These are phyloP conservation scores for Fusarium floridanum DNA, from an alignment of 2,329 filamentous ascomycete genomes.

Conservation along the genomic window DNA sequence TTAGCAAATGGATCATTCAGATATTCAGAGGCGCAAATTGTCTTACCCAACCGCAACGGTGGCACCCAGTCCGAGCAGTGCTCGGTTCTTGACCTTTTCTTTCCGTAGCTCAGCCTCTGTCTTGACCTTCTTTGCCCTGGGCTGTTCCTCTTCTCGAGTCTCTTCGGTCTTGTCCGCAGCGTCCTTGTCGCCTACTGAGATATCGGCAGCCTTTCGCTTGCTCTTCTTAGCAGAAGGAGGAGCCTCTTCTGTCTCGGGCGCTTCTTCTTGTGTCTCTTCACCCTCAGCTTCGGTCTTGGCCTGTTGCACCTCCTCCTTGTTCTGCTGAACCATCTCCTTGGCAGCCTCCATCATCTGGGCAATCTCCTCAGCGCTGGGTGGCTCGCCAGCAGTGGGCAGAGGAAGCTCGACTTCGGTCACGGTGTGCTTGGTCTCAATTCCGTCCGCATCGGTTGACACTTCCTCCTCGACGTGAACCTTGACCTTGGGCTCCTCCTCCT, in stretches of 20 bases:
- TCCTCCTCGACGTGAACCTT: constrained; percentile 79
- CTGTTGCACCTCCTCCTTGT: constrained; percentile 60
- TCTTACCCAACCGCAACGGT: constrained; percentile 87
- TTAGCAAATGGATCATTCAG: constrained; percentile 25
- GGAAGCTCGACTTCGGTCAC: constrained; percentile 84
- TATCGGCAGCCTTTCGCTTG: constrained; percentile 82
- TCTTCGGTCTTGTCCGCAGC: constrained; percentile 44
- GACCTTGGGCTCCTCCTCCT: constrained; percentile 71
- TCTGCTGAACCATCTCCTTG: constrained; percentile 86
- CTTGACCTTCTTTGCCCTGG: constrained; percentile 80
- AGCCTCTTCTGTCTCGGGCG: constrained; percentile 53
- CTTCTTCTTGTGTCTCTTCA: constrained; percentile 57
- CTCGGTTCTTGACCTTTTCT: constrained; percentile 87
- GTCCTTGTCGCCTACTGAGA: constrained; percentile 74
- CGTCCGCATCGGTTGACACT: constrained; percentile 65
- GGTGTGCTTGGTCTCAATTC: constrained; percentile 77
- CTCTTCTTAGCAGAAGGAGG: constrained; percentile 62
- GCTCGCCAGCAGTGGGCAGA: constrained; percentile 66
- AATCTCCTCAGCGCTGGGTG: constrained; percentile 82
- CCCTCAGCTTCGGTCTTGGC: constrained; percentile 55
- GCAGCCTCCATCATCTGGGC: constrained; percentile 88
- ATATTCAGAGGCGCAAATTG: constrained; percentile 61
- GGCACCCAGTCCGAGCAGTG: constrained; percentile 86
- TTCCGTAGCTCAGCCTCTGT: constrained; percentile 86
- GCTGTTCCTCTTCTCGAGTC: constrained; percentile 59